These are phyloP conservation scores for Fusarium sp. DNA, from an alignment of 2,329 filamentous ascomycete genomes.

Conservation along the genomic window DNA sequence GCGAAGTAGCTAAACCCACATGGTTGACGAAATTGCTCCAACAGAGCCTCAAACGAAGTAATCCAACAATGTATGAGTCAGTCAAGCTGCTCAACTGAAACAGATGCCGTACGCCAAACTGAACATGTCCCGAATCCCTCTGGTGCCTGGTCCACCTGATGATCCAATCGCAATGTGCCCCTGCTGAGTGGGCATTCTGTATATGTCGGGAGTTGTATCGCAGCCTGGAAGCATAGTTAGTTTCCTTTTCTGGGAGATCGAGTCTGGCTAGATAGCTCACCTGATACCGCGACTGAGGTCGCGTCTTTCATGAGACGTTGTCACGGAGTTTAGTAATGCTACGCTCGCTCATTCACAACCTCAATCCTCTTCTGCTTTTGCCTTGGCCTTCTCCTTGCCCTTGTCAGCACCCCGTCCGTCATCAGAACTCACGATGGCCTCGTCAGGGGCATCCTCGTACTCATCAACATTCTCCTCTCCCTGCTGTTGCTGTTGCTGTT, in stretches of 20 bases:
- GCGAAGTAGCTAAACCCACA: neutral
- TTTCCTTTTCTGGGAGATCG: neutral
- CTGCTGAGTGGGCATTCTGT: neutral
- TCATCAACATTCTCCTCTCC: constrained; percentile 20
- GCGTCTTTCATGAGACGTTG: neutral
- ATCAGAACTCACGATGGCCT: constrained; percentile 37
- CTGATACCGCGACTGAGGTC: constrained; percentile 4
- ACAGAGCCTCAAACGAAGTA: neutral
- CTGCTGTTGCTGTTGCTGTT: constrained; percentile 25
- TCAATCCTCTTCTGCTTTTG: no score
- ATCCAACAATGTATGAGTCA: neutral
- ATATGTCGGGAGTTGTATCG: neutral
- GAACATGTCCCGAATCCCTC: constrained; percentile 14
- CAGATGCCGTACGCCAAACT: constrained; percentile 40
- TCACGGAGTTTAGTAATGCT: neutral
- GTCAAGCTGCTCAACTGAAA: constrained; percentile 16
- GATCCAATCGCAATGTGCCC: constrained; percentile 7
- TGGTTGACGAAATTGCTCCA: constrained; percentile 6
- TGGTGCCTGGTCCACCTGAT: constrained; percentile 45
- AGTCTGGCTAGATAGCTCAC: neutral
- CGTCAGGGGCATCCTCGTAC: constrained; percentile 32
- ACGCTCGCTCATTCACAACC: no score
- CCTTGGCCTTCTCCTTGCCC: constrained; percentile 25
- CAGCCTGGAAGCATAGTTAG: constrained; percentile 15
- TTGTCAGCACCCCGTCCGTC: constrained; percentile 25